Conservation (phyloP, 2,329 filamentous ascomycete species). For the Pezicula radicicola region DNA sequence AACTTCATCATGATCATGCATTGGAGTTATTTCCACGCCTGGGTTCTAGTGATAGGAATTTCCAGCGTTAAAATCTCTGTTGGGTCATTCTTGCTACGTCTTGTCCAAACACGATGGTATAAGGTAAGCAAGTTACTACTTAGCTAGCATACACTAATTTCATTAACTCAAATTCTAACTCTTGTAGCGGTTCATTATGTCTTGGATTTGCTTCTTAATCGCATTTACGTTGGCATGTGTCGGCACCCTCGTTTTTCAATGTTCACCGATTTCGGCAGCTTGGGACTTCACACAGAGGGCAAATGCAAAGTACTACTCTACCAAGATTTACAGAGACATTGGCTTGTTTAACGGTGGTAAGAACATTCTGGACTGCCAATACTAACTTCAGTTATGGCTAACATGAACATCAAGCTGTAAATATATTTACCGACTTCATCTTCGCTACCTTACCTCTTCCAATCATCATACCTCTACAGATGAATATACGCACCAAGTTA, state of each 20-base stretch:
- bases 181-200: constrained; percentile 10
- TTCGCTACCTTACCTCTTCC: constrained; percentile 37
- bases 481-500: constrained; percentile 33
- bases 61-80: constrained; percentile 43
- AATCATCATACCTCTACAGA: constrained; percentile 37
- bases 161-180: constrained; percentile 4
- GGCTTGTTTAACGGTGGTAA: constrained; percentile 9
- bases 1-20: constrained; percentile 28
- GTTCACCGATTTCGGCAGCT: constrained; percentile 39
- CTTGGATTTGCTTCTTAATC: constrained; percentile 34
- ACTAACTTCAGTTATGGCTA: not conserved
- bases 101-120: constrained; percentile 34
- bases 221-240: constrained; percentile 38
- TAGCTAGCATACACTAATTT: constrained; percentile 30
- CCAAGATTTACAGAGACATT: constrained; percentile 10
- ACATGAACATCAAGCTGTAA: constrained; percentile 11
- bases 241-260: constrained; percentile 43
- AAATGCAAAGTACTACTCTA: constrained; percentile 17
- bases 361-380: not conserved
- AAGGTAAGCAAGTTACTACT: constrained; percentile 36
- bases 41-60: constrained; percentile 40
- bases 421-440: constrained; percentile 37
- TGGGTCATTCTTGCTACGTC: constrained; percentile 38
- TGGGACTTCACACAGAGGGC: constrained; percentile 35
- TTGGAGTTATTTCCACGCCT: constrained; percentile 37